Base-by-base conservation (phyloP, 1,284 basidiomycete genomes). In the Singerocomus inundabilis region DNA sequence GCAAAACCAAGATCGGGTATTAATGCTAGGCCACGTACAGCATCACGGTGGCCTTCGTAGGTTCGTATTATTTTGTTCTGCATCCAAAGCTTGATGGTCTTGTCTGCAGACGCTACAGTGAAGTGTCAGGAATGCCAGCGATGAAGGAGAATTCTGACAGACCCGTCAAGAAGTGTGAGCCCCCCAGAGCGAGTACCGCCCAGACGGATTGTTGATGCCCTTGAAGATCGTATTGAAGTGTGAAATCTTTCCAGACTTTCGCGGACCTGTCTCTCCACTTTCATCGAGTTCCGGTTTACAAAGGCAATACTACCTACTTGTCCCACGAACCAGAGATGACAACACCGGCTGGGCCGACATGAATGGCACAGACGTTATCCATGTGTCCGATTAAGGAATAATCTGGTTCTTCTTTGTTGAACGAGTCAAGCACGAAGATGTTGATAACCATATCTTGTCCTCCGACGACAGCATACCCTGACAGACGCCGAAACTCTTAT, bases 241-340 rank as follows among this genome's bases (percentile, higher is more conserved):
- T 71, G 63, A 88, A 93, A 63, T 91, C 73, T 66, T 84, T 87
- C 97, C 97, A 99, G 0, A 99, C 84, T 70, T 91, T 91, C 18
- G 93, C 96, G 0, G 94, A 94, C 60, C 93, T 96, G 63, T 36
- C 51, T 26, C 44, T 39, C 44, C 21, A 38, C 34, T 29, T 37
- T 48, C 8, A 53, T 33, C 31, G 24, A 26, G 36, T 28, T 25
- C 25, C 6, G 18, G 18, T 18, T 25, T 35, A 47, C 43, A 25
- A 48, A 49, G 15, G 13, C 25, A 57, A 49, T 36, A 39, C 42
- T 13, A 70, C 85, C 70, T 63, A 93, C 93, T 80, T 88, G 72
- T 99, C 97, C 96, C 96, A 99, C 52, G 93, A 96, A 18, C 96
- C 96, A n/a, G 93, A 95, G 49, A 96, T 84, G 53, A 96, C 84